Conservation (phyloP, 2,329 filamentous ascomycete species). For the Aureobasidium sp. region DNA sequence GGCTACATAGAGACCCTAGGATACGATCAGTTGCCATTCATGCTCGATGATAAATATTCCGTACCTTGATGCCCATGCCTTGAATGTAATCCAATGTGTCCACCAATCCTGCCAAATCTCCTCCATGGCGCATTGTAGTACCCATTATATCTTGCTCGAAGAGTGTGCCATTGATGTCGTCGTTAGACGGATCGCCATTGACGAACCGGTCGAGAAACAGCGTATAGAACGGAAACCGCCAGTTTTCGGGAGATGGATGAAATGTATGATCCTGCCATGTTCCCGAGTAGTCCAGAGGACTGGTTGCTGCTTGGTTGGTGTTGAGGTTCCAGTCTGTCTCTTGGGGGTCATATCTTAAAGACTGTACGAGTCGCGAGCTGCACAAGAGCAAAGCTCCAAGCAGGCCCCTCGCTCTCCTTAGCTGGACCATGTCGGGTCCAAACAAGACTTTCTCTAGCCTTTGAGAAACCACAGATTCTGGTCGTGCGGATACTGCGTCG, state of each 20-base stretch:
- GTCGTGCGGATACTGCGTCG: not conserved
- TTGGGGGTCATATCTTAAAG: constrained; percentile 38
- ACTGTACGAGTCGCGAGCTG: not conserved
- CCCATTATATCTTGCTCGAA: constrained; percentile 54
- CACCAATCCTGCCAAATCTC: constrained; percentile 50
- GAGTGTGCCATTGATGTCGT: constrained; percentile 52
- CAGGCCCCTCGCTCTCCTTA: not conserved
- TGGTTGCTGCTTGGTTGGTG: constrained; percentile 45
- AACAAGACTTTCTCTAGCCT: not conserved
- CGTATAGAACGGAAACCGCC: constrained; percentile 59
- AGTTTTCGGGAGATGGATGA: constrained; percentile 49
- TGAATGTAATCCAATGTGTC: constrained; percentile 57
- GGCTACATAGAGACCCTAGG: constrained; percentile 51
- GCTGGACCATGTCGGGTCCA: not conserved
- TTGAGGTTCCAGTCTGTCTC: constrained; percentile 53
- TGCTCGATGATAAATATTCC: not conserved
- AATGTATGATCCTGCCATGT: constrained; percentile 47
- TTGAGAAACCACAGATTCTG: not conserved
- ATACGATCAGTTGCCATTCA: not conserved
- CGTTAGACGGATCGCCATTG: constrained; percentile 57
- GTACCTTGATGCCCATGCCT: constrained; percentile 48
- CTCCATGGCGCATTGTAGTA: constrained; percentile 55
- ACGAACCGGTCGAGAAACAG: constrained; percentile 57
- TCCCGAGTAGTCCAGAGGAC: constrained; percentile 51
- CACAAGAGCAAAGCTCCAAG: constrained; percentile 4